Conservation (phyloP, 208 protist genomes). For the Acanthamoeba triangularis region DNA sequence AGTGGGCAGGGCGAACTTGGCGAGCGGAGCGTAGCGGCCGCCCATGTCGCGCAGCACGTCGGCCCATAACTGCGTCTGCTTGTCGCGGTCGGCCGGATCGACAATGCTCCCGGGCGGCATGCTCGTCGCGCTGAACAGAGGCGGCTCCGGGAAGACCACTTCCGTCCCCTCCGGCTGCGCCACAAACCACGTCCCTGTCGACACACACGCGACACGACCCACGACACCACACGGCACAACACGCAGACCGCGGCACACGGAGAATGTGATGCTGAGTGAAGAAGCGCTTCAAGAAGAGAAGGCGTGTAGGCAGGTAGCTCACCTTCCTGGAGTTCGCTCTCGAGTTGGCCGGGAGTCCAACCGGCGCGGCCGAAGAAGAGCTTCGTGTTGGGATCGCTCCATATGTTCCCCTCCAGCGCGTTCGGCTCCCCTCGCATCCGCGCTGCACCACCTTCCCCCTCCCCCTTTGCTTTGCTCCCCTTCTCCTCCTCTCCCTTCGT, state of each 20-base stretch:
- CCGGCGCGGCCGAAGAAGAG: not conserved
- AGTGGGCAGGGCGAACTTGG: constrained; percentile 1
- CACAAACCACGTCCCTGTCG: constrained; percentile 41
- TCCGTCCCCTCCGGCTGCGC: not conserved
- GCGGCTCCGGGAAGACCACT: not conserved
- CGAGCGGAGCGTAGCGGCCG: not conserved
- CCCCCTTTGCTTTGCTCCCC: not conserved
- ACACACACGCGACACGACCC: not conserved
- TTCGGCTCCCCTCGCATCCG: not conserved
- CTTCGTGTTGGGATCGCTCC: constrained; percentile 29
- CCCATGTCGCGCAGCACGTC: constrained; percentile 36
- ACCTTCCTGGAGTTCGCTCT: constrained; percentile 50
- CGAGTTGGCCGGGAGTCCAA: constrained; percentile 14
- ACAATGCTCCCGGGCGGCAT: not conserved
- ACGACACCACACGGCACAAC: not conserved
- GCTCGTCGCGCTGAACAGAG: not conserved
- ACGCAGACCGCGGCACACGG: not conserved
- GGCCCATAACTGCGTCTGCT: constrained; percentile 33
- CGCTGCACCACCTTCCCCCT: not conserved
- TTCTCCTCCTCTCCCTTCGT: not conserved
- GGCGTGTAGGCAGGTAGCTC: not conserved
- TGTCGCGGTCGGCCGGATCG: not conserved
- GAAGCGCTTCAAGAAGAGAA: not conserved
- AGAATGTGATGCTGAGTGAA: not conserved
- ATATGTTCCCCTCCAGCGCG: not conserved